These are phyloP conservation scores for Exophiala dermatitidis DNA, from an alignment of 2,329 filamentous ascomycete genomes.

Conservation along the genomic window DNA sequence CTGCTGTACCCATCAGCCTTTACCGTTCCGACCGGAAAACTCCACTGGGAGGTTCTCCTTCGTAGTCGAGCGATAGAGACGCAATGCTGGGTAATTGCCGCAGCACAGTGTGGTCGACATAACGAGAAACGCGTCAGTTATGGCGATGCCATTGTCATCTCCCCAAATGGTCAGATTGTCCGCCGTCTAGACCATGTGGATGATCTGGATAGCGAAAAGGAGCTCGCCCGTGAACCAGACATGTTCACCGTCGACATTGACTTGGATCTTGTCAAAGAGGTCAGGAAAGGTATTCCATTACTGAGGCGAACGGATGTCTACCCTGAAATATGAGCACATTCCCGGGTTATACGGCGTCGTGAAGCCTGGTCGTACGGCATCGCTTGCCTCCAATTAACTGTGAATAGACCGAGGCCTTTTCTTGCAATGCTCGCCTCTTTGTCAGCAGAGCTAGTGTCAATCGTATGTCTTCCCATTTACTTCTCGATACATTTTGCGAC, in stretches of 20 bases:
- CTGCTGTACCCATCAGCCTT: slow-evolving; percentile 87
- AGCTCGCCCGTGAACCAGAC: slow-evolving; percentile 34
- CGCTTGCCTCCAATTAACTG: too few relatives aligned
- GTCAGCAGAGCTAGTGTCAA: too few relatives aligned
- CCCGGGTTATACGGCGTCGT: background rate
- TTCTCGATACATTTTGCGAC: too few relatives aligned
- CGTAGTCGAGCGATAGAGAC: slow-evolving; percentile 80
- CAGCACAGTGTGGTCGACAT: slow-evolving; percentile 70
- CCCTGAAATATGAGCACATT: slow-evolving; percentile 34
- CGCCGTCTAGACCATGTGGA: slow-evolving; percentile 49
- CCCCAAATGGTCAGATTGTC: slow-evolving; percentile 76
- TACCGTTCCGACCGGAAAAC: slow-evolving; percentile 73
- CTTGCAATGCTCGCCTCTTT: too few relatives aligned
- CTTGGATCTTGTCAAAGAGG: slow-evolving; percentile 44
- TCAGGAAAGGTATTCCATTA: slow-evolving; percentile 52
- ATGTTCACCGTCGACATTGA: slow-evolving; percentile 50
- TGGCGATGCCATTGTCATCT: slow-evolving; percentile 76
- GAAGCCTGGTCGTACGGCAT: too few relatives aligned
- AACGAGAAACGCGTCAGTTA: slow-evolving; percentile 74
- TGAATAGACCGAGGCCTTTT: too few relatives aligned
- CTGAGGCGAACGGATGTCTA: slow-evolving; percentile 49
- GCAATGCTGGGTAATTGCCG: slow-evolving; percentile 77
- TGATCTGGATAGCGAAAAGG: slow-evolving; percentile 34
- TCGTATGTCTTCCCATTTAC: too few relatives aligned
- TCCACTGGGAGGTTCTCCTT: slow-evolving; percentile 78